These are phyloP conservation scores for Harringtonia lauricola DNA, from an alignment of 2,329 filamentous ascomycete genomes.

Conservation along the genomic window DNA sequence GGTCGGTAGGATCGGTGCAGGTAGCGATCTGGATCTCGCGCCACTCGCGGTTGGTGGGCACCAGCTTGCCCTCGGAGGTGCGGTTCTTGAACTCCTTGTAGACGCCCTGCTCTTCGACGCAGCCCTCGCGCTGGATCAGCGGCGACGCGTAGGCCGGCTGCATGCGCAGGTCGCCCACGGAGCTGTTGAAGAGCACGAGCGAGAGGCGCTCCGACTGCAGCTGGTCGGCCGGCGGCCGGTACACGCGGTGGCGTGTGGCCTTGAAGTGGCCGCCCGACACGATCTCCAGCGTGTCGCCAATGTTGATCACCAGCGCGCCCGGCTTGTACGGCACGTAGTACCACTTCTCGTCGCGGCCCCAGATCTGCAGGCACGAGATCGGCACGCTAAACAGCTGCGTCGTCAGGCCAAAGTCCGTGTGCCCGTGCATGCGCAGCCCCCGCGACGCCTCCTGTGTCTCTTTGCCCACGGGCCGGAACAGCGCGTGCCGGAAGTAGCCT, in stretches of 20 bases:
- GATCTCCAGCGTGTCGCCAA: constrained; percentile 32
- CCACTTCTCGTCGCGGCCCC: constrained; percentile 31
- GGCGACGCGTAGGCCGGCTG: constrained; percentile 23
- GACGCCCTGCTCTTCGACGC: constrained; percentile 30
- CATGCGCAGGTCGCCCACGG: constrained; percentile 30
- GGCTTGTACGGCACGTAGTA: constrained; percentile 32
- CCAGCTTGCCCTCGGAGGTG: constrained; percentile 24
- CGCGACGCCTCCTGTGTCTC: constrained; percentile 20
- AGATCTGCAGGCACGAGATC: constrained; percentile 34
- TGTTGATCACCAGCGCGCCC: constrained; percentile 36
- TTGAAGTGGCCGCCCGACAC: constrained; percentile 35
- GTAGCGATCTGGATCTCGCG: constrained; percentile 37
- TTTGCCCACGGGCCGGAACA: constrained; percentile 26
- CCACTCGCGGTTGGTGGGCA: constrained; percentile 33
- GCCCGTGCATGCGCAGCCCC: constrained; percentile 31
- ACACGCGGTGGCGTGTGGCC: constrained; percentile 31
- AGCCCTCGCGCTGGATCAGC: constrained; percentile 25
- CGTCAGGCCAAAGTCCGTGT: constrained; percentile 35
- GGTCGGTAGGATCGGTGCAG: constrained; percentile 29
- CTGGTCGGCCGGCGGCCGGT: constrained; percentile 29
- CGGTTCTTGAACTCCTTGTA: constrained; percentile 33
- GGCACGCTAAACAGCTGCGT: constrained; percentile 35
- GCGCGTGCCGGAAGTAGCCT: constrained; percentile 33
- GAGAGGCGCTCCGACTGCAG: constrained; percentile 27
- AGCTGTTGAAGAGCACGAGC: constrained; percentile 33